Conservation (phyloP, 2,329 filamentous ascomycete genomes). For the Botrytis galanthina region DNA sequence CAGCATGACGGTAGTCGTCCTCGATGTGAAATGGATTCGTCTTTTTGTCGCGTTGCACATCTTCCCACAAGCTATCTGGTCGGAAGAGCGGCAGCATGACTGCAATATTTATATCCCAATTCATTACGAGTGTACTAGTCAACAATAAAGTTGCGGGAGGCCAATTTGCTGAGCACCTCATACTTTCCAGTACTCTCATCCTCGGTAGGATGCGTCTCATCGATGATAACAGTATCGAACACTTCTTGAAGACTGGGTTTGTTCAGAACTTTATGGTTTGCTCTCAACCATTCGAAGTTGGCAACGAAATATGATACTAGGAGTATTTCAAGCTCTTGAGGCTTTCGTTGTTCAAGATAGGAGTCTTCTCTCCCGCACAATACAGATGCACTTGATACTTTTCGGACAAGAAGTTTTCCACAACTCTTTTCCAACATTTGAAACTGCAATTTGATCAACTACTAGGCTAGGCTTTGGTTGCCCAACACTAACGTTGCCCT, state of each 20-base stretch:
- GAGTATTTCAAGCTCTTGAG: background rate
- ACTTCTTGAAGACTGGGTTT: background rate
- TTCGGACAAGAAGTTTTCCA: background rate
- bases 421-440: background rate
- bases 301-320: background rate
- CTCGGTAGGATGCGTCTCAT: background rate
- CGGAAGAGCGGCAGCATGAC: background rate
- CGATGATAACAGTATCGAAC: rapidly evolving
- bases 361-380: background rate
- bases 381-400: background rate
- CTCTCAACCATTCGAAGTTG: background rate
- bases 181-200: background rate
- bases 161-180: background rate
- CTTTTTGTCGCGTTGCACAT: background rate
- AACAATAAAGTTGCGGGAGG: background rate
- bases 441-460: background rate
- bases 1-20: background rate
- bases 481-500: background rate
- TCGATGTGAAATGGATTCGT: background rate
- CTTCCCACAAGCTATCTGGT: background rate
- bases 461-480: background rate
- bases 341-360: background rate
- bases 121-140: background rate
- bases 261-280: background rate
- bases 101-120: background rate